These are phyloP conservation scores for Candida koratica DNA, from an alignment of 805 yeast genomes.

Conservation along the genomic window DNA sequence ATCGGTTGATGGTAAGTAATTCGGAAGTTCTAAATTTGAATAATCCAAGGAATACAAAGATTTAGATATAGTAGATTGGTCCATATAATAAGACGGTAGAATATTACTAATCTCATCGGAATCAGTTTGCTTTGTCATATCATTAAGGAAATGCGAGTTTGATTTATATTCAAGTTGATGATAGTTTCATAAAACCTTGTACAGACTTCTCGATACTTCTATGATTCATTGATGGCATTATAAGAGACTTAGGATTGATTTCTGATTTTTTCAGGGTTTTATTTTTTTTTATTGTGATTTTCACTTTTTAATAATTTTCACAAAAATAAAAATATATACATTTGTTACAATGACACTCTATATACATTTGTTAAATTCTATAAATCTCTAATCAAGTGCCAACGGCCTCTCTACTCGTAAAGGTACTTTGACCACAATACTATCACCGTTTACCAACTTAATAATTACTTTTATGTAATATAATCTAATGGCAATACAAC, in stretches of 20 bases:
- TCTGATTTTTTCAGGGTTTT: too few relatives aligned
- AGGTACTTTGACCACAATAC: conserved; percentile 34
- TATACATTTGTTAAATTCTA: too few relatives aligned
- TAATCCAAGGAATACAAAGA: conserved; percentile 5
- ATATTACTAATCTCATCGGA: conserved; percentile 26
- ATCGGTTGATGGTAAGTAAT: conserved; percentile 22
- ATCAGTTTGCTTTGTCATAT: not conserved
- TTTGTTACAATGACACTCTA: too few relatives aligned
- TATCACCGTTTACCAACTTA: conserved; percentile 28
- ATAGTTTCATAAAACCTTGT: not conserved
- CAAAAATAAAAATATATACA: too few relatives aligned
- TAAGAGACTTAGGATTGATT: too few relatives aligned
- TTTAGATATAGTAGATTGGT: conserved; percentile 25
- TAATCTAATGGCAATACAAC: conserved; percentile 32
- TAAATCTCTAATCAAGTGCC: too few relatives aligned
- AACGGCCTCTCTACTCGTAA: conserved; percentile 22
- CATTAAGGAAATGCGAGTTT: too few relatives aligned
- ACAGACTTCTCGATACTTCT: not conserved
- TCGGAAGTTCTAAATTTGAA: conserved; percentile 32
- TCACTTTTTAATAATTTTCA: too few relatives aligned
- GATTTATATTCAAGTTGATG: too few relatives aligned
- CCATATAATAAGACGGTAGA: conserved; percentile 40
- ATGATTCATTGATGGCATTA: too few relatives aligned
- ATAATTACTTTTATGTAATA: conserved; percentile 33
- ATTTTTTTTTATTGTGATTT: too few relatives aligned